Conservation (phyloP, 1,284 basidiomycete genomes). For the Mycosarcoma mackinlayi region DNA sequence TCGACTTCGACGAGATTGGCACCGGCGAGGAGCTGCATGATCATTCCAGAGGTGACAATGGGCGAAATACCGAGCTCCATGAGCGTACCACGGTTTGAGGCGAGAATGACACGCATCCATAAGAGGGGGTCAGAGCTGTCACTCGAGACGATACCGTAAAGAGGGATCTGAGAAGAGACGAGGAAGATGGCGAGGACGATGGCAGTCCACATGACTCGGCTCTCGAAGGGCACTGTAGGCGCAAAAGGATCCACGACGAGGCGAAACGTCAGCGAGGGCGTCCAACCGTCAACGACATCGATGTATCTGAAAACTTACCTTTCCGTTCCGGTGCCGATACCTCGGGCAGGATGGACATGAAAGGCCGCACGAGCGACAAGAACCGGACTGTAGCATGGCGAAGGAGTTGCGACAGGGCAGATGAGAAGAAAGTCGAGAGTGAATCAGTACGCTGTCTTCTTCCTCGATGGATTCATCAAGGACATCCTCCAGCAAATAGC, state of each 20-base stretch:
- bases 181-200: constrained; percentile 68
- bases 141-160: constrained; percentile 68
- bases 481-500: no score
- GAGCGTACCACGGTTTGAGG: constrained; percentile 95
- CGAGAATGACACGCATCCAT: constrained; percentile 99
- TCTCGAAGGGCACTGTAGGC: constrained; percentile 64
- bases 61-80: constrained; percentile 99
- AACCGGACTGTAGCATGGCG: constrained; percentile 57
- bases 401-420: background rate
- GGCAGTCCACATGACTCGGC: constrained; percentile 67
- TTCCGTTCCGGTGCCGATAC: constrained; percentile 68
- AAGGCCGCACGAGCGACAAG: constrained; percentile 67
- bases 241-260: background rate
- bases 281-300: background rate
- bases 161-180: constrained; percentile 67
- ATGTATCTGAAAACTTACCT: constrained; percentile 30
- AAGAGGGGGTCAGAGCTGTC: constrained; percentile 83
- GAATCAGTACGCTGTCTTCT: constrained; percentile 20
- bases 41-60: constrained; percentile 95
- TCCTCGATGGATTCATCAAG: no score
- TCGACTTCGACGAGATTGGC: constrained; percentile 98
- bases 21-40: constrained; percentile 98
- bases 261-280: constrained; percentile 2
- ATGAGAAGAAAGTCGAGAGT: background rate
- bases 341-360: constrained; percentile 68